These are phyloP conservation scores for Hymenoscyphus occultus DNA, from an alignment of 2,329 filamentous ascomycete genomes.

Conservation along the genomic window DNA sequence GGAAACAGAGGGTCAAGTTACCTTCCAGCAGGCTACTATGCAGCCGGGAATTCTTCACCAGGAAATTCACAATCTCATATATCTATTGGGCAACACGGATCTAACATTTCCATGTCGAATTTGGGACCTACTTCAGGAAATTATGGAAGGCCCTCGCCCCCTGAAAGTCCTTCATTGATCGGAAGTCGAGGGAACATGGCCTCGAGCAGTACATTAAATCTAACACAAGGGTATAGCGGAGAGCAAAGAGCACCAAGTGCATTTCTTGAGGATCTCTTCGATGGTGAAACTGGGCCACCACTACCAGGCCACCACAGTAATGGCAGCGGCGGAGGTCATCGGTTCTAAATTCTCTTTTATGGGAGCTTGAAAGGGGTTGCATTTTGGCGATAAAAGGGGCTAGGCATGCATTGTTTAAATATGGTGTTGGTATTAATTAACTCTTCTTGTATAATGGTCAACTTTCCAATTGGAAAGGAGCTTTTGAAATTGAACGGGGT, in stretches of 20 bases:
- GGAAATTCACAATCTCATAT: conserved; percentile 36
- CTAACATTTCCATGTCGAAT: conserved; percentile 58
- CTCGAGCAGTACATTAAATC: conserved; percentile 63
- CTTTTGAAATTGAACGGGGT: conserved; percentile 2
- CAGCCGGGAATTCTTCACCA: conserved; percentile 51
- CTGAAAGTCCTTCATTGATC: conserved; percentile 59
- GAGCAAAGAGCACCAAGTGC: conserved; percentile 71
- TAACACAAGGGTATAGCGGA: conserved; percentile 59
- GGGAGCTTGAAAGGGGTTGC: not conserved
- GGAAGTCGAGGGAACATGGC: conserved; percentile 32
- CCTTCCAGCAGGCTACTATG: conserved; percentile 88
- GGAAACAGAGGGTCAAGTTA: conserved; percentile 72
- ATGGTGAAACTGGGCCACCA: conserved; percentile 43
- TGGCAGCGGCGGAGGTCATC: not conserved
- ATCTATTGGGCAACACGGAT: conserved; percentile 36
- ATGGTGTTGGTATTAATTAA: conserved; percentile 14
- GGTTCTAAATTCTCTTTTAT: conserved; percentile 1
- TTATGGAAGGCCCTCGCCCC: conserved; percentile 46
- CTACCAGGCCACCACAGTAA: conserved; percentile 20
- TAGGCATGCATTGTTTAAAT: conserved; percentile 9
- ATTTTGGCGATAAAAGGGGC: not conserved
- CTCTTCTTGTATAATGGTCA: conserved; percentile 10
- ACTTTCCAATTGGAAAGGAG: conserved; percentile 5
- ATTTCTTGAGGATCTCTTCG: conserved; percentile 85
- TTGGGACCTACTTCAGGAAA: conserved; percentile 50